A percentile compares a stretch with the other conserved stretches of the same genome.
phyloP scores from a whole-genome alignment of 176 grass and related monocot species.

The Oropetium thomaeum region DNA sequence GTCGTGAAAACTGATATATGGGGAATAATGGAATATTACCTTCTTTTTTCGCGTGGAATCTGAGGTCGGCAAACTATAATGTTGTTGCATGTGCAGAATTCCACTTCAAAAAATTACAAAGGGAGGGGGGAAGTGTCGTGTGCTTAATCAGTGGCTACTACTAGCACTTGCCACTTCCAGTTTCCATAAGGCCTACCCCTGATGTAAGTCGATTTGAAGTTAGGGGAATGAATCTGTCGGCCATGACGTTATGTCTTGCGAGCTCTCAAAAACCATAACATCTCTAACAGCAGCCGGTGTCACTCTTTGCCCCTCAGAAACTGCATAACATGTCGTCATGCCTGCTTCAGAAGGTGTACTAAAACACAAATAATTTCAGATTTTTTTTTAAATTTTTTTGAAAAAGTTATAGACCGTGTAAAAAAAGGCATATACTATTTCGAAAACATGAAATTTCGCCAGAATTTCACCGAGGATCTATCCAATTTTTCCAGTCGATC shows the following conservation, averaged over 20 bases:
- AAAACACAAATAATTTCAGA: neutral
- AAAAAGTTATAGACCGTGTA: neutral
- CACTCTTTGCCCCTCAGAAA: neutral
- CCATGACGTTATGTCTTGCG: neutral
- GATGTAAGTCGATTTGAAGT: conserved; percentile 9
- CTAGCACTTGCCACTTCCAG: conserved; percentile 7
- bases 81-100: conserved; percentile 39
- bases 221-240: conserved; percentile 19
- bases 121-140: neutral
- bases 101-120: conserved; percentile 12
- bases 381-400: neutral
- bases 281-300: neutral
- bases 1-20: neutral
- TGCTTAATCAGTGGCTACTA: conserved; percentile 23
- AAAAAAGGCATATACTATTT: neutral
- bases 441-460: neutral
- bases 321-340: neutral
- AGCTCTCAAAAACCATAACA: neutral
- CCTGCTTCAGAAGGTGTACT: neutral
- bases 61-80: conserved; percentile 33
- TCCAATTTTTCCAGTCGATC: neutral
- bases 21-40: conserved; percentile 13
- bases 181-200: conserved; percentile 14
- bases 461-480: neutral
- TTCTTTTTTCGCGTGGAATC: conserved; percentile 17